Base-by-base conservation (phyloP, 345 rosid genomes). In the Ceriops zippeliana region DNA sequence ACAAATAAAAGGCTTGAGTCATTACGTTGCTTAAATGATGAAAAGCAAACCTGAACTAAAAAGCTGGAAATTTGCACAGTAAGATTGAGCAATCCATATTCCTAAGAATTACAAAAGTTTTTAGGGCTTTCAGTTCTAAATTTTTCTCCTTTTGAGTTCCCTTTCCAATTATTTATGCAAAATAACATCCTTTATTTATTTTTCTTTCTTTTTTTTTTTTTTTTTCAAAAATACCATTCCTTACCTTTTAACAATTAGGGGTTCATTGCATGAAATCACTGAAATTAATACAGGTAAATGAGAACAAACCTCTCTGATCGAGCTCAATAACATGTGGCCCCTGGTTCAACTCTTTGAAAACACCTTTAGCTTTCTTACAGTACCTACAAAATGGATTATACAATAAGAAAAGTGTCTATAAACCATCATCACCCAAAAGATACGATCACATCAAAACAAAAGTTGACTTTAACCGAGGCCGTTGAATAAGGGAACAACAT, bases 261-360 rank as follows among this genome's bases (percentile, higher is more conserved):
- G 59, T 13, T 21, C 59, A 54, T 15, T 10, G 16, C 49, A 3
- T 15, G 31, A 21, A 68, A n/a, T 28, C n/a, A 6, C 49, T 8
- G 42, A 38, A 46, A 47, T 46, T 37, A 24, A 27, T 31, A 26
- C 31, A 58, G 42, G 38, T 30, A 30, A 54, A 26, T 56, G 47
- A 27, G 30, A 54, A 46, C 34, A 63, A 62, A 93, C 98, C 95
- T 88, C 91, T 90, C 70, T 89, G 81, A 66, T 93, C 89, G 66
- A 93, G 91, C 87, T 93, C 97, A 5, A 93, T 81, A 68, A 93
- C 95, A 79, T 84, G 71, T 7, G 98, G 97, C 58, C 62, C 75
- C 75, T 83, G 80, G 68, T 88, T 79, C 76, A 93, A 77, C 81
- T 91, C 92, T 65, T 80, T 82, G 84, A 93, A 91, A 47, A 91